Evolutionary conservation across 257 asterid species (phyloP).

Genomic region (Pogostemon cablin): DNA sequence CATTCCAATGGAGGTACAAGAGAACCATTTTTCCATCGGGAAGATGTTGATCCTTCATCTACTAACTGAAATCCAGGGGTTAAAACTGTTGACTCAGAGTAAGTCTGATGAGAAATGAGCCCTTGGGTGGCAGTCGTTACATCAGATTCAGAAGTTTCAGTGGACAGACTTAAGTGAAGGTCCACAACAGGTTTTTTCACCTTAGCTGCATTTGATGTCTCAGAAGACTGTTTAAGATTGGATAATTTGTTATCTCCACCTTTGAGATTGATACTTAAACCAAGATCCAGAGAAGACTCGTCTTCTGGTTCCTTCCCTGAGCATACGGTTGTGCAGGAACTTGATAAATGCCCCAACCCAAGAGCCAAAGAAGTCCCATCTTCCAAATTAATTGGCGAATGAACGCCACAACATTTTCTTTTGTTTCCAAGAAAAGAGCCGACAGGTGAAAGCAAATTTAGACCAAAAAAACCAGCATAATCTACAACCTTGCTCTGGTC

Average conservation of each 20-base stretch:
- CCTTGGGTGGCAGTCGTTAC: conserved; percentile 45
- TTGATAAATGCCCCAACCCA: conserved; percentile 50
- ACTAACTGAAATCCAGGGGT: conserved; percentile 34
- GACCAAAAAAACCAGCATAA: conserved; percentile 27
- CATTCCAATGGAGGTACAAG: conserved; percentile 44
- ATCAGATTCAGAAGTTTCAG: conserved; percentile 55
- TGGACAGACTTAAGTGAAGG: conserved; percentile 63
- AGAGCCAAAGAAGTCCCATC: conserved; percentile 53
- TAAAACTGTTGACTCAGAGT: conserved; percentile 32
- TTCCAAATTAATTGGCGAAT: conserved; percentile 28
- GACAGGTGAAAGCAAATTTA: conserved; percentile 35
- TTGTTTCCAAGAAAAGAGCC: conserved; percentile 39
- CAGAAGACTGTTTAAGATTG: conserved; percentile 31
- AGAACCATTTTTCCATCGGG: conserved; percentile 55
- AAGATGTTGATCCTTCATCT: conserved; percentile 72
- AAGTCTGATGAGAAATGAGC: conserved; percentile 32
- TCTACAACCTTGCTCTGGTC: conserved; percentile 35
- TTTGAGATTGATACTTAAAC: conserved; percentile 44
- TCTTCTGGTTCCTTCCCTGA: conserved; percentile 50
- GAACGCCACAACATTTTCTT: conserved; percentile 41
- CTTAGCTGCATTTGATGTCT: conserved; percentile 28
- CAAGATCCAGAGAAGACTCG: conserved; percentile 50
- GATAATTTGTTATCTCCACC: conserved; percentile 29
- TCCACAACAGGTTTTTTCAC: conserved; percentile 43
- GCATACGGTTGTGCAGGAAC: conserved; percentile 43